Evolutionary conservation across 164 flowering plant genomes (phyloP).

Genomic region (Hamamelis virginiana): DNA sequence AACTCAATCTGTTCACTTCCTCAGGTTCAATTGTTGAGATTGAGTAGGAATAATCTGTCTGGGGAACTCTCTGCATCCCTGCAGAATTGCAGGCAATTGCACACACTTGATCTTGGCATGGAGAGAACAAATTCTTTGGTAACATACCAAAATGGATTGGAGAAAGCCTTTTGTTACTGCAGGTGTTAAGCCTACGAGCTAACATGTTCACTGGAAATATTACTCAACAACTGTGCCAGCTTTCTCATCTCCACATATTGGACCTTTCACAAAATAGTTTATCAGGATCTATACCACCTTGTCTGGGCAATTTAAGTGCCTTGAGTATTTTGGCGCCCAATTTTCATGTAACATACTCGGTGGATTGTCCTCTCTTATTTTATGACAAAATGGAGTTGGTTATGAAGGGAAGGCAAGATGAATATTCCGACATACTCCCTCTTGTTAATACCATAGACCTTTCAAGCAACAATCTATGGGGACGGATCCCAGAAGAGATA

Average conservation of each 20-base stretch:
- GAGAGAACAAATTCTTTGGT: neutral
- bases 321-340: too few relatives aligned
- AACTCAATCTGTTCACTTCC: neutral
- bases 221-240: neutral
- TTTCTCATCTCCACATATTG: too few relatives aligned
- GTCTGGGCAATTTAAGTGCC: too few relatives aligned
- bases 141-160: too few relatives aligned
- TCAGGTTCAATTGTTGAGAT: neutral
- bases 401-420: neutral
- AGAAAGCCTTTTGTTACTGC: too few relatives aligned
- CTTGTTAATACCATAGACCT: neutral
- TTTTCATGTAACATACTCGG: too few relatives aligned
- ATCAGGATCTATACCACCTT: too few relatives aligned
- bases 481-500: neutral
- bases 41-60: neutral
- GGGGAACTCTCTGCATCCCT: neutral
- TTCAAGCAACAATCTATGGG: too few relatives aligned
- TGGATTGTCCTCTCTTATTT: too few relatives aligned
- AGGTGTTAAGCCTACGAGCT: neutral
- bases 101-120: neutral
- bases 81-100: neutral
- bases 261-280: too few relatives aligned
- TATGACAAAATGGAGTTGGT: neutral
- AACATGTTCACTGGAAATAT: neutral
- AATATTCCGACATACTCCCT: neutral